Evolutionary conservation across 352 stramenopile species (phyloP), one percentile per base, ranked within the genome.

Genomic region (Pythium rhizo-oryzae): DNA sequence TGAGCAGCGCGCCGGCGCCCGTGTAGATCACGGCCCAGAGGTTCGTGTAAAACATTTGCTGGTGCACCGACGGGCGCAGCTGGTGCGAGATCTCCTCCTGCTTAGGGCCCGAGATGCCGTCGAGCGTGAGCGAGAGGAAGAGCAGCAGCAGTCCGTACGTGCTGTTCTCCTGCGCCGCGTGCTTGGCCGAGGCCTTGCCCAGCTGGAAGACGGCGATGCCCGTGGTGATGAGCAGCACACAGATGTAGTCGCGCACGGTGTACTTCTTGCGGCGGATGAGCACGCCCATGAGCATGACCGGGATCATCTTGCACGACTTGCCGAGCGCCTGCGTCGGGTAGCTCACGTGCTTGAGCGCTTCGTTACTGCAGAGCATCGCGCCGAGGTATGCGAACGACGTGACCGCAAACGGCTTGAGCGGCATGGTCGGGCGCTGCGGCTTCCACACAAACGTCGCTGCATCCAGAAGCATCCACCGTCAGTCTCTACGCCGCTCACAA

Each of bases 251-350:
- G 30, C 82, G 79, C 52, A 94, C 37, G 37, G 83, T 89, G 76
- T 98, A 98, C 54, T 93, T 91, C 67, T 97, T 97, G 63, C 90
- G 82, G n/a, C 90, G 87, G 63, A 98, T 94, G 70, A 98, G 74
- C 54, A 97, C 91, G 56, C 91, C 91, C 85, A 97, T 97, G 71
- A 98, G 70, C 92, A 98, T 98, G 53, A 99, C 97, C 7, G 97
- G 97, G 60, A 99, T 98, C 97, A 99, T 99, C 78, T 99, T 99
- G 75, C 97, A 98, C 74, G 87, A 98, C 79, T 99, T 99, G 53
- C 95, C 97, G 13, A 99, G 87, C n/a, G 97, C 98, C 65, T 98
- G 96, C 13, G 98, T 98, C 19, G 97, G 97, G 82, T 99, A 99
- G 69, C 84, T 97, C 70, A 99, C 87, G 79, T 98, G 91, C 74